A percentile compares a stretch with the other conserved stretches of the same genome.
phyloP scores from a whole-genome alignment of 257 asterid genomes.

The Dorcoceras hygrometricum region DNA sequence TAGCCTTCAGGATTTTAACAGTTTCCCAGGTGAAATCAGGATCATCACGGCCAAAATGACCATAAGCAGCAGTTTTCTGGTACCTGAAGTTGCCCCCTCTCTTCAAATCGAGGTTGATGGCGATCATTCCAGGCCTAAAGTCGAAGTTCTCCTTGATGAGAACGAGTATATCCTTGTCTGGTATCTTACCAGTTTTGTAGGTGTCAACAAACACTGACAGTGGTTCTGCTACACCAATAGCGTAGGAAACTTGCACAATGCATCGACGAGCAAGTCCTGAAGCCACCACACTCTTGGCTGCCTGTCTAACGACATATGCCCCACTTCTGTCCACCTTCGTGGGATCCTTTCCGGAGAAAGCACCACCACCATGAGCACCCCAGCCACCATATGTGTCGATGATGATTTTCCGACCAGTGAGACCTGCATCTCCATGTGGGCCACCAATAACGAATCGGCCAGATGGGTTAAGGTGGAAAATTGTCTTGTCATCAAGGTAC shows the following conservation, averaged over 20 bases:
- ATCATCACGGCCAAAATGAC: conserved; percentile 89
- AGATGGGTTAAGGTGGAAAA: conserved; percentile 87
- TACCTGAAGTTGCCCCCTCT: conserved; percentile 83
- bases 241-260: conserved; percentile 85
- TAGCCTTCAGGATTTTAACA: conserved; percentile 79
- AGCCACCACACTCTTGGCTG: conserved; percentile 92
- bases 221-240: conserved; percentile 90
- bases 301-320: conserved; percentile 83
- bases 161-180: conserved; percentile 67
- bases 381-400: conserved; percentile 91
- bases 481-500: conserved; percentile 80
- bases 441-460: conserved; percentile 91
- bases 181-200: conserved; percentile 77
- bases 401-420: conserved; percentile 82
- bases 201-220: conserved; percentile 84
- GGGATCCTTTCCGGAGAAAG: conserved; percentile 88
- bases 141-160: conserved; percentile 80
- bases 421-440: conserved; percentile 92
- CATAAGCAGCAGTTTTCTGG: conserved; percentile 92
- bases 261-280: conserved; percentile 84
- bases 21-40: conserved; percentile 88
- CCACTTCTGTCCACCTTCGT: conserved; percentile 96
- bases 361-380: conserved; percentile 97
- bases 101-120: conserved; percentile 75
- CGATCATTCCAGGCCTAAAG: conserved; percentile 94